A percentile compares a stretch with the other conserved stretches of the same genome.
Conservation (phyloP, 192 early-diverging fungal genomes). For the Rhizoclosmatium sp. region DNA sequence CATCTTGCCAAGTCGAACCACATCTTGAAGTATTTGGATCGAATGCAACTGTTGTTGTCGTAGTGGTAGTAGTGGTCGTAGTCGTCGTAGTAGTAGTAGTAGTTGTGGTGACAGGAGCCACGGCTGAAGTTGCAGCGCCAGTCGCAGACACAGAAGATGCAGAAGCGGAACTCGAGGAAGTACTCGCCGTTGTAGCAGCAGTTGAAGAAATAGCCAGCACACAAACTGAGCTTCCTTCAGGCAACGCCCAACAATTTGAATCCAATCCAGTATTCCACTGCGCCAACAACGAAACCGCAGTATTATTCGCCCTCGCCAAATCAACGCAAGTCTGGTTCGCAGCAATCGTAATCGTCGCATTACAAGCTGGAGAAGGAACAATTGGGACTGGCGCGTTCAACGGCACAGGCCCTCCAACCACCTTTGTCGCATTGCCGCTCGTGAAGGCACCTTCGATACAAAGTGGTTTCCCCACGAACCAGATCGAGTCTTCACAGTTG, state of each 20-base stretch:
- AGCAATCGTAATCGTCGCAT: no score
- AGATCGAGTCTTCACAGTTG: background rate
- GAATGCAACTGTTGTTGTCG: background rate
- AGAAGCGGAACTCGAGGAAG: background rate
- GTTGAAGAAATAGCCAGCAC: background rate
- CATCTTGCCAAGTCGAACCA: no score
- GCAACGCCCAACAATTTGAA: background rate
- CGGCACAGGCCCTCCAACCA: background rate
- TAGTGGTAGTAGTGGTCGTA: background rate
- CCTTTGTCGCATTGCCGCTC: background rate
- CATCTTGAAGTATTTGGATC: background rate
- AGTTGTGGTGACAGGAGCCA: background rate
- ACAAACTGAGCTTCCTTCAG: background rate
- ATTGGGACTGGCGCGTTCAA: no score
- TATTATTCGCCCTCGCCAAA: background rate
- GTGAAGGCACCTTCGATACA: background rate
- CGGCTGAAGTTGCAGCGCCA: background rate
- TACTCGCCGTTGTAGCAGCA: background rate
- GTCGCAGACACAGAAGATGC: constrained; percentile 1
- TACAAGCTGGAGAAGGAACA: no score
- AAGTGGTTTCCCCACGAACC: constrained; percentile 4
- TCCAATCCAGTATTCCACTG: background rate
- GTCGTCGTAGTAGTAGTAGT: background rate
- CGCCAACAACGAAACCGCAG: background rate
- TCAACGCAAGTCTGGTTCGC: background rate